phyloP scores from a whole-genome alignment of 2,329 filamentous ascomycete genomes.

The Hyphodiscus sp. region DNA sequence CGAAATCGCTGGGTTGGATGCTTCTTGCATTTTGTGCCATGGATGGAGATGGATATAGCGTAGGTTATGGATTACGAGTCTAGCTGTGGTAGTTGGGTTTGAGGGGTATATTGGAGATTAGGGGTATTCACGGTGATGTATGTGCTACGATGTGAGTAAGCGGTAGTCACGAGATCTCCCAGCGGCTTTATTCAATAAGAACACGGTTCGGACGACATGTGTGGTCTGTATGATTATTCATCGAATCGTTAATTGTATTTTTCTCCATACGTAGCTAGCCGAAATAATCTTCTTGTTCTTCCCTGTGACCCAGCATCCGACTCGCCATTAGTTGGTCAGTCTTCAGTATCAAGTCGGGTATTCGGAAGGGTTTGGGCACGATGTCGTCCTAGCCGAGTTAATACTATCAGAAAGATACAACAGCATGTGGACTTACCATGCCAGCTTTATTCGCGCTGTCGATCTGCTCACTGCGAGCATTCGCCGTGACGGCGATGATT shows the following conservation, averaged over 20 bases:
- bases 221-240: conserved; percentile 2
- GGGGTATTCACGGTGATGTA: no score
- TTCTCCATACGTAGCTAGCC: not conserved
- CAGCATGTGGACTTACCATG: conserved; percentile 47
- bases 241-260: not conserved
- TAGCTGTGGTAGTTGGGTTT: no score
- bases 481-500: conserved; percentile 42
- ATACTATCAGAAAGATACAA: not conserved
- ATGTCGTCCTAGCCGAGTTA: not conserved
- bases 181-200: no score
- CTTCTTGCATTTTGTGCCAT: no score
- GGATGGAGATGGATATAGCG: no score
- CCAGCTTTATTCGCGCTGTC: conserved; percentile 32
- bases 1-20: no score
- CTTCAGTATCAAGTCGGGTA: not conserved
- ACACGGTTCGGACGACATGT: conserved; percentile 30
- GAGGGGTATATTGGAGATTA: no score
- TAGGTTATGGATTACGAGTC: no score
- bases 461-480: conserved; percentile 38
- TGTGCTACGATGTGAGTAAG: no score
- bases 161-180: no score
- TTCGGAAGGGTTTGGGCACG: not conserved
- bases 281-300: conserved; percentile 1
- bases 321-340: not conserved
- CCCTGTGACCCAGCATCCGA: not conserved